Conservation (phyloP, 768 basidiomycete species). For the Russula virescens region DNA sequence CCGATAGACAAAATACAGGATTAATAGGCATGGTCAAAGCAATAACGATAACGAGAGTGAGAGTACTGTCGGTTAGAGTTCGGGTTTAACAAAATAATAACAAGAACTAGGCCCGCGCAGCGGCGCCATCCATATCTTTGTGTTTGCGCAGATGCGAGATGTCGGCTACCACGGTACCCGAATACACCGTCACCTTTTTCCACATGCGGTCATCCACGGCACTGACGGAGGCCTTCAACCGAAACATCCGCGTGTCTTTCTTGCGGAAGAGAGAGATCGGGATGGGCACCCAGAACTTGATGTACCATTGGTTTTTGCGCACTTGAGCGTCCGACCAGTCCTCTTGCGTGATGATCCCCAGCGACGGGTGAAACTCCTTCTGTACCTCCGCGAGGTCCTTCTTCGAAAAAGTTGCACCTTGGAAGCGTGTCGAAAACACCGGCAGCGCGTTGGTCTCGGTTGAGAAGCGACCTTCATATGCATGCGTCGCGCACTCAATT, state of each 20-base stretch:
- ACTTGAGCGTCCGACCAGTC: constrained; percentile 19
- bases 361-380: constrained; percentile 8
- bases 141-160: constrained; percentile 24
- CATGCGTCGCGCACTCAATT: constrained; percentile 20
- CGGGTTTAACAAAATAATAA: not conserved
- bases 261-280: constrained; percentile 24
- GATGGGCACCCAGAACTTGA: constrained; percentile 25
- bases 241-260: constrained; percentile 24
- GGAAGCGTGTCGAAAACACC: constrained; percentile 14
- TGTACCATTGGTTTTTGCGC: constrained; percentile 22
- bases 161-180: constrained; percentile 22
- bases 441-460: constrained; percentile 22
- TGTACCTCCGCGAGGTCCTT: not conserved
- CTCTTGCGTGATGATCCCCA: constrained; percentile 22
- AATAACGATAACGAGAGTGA: constrained; percentile 3
- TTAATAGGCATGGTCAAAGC: not conserved
- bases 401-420: constrained; percentile 4
- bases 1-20: not conserved
- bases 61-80: not conserved
- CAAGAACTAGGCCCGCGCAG: constrained; percentile 5
- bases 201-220: constrained; percentile 23
- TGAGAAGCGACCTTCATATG: constrained; percentile 25
- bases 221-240: constrained; percentile 13
- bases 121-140: constrained; percentile 22
- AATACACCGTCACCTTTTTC: constrained; percentile 15